Evolutionary conservation across 768 basidiomycete species (phyloP), one percentile per base, ranked within the genome.

Genomic region (Boletellus ananiceps): DNA sequence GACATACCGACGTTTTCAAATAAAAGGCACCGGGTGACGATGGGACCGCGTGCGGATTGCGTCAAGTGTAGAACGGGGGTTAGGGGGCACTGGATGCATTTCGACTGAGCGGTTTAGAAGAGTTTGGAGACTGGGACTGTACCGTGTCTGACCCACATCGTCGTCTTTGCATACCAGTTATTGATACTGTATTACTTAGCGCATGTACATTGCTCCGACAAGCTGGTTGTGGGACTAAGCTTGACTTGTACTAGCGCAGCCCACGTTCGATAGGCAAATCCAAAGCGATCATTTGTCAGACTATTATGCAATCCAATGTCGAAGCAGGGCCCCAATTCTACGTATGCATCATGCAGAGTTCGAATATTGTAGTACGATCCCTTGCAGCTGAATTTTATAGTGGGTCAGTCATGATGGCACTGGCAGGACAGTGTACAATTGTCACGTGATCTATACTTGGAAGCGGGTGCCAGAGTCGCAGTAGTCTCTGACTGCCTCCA

Each of bases 51-150:
- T 11, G 70, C 77, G 3, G 85, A 83, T 59, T 86, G 84, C 58
- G 68, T 81, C 42, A 85, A 84, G 51, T 87, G 85, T 64, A 71
- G 75, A 38, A 64, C 77, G 57, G 76, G 81, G 5, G 76, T 85
- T 1, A 83, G 82, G 60, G 87, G 87, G 3, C 86, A 88, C 59
- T 86, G 77, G 68, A 78, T 82, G 66, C 86, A 88, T 67, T 73
- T 83, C 52, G 77, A 79, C 56, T 83, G 57, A 65, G 38, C 13
- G 31, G 13, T 3, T 39, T 35, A 27, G 18, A 21, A 14, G 3
- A 12, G 19, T 11, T 33, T 43, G 4, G 29, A 29, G 29, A 29
- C 11, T 9, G 29, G 29, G 29, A 29, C 29, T 7, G 29, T 29
- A 1, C 8, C 3, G 29, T 29, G 29, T 27, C 8, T 27, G 27